Evolutionary conservation across 2,329 filamentous ascomycete genomes (phyloP).

Genomic region (Epicoccum sorghinum): DNA sequence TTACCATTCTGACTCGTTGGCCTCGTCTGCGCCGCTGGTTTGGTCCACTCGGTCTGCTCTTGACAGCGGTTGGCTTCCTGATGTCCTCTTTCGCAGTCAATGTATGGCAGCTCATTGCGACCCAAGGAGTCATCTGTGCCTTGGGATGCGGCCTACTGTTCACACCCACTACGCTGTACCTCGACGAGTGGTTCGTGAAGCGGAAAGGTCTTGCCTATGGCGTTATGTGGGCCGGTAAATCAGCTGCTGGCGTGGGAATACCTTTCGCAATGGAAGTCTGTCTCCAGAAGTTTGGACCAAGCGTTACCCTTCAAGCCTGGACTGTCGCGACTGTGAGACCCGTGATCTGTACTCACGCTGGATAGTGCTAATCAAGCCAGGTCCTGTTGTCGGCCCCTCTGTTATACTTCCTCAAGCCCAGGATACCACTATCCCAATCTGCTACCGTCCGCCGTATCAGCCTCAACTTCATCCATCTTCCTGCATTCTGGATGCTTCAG

Average conservation of each 20-base stretch:
- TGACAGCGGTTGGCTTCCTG: slow-evolving; percentile 20
- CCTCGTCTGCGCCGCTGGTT: slow-evolving; percentile 39
- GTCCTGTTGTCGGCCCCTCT: slow-evolving; percentile 38
- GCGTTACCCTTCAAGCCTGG: slow-evolving; percentile 50
- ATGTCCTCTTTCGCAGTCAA: slow-evolving; percentile 38
- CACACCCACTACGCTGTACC: slow-evolving; percentile 57
- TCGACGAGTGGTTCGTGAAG: slow-evolving; percentile 66
- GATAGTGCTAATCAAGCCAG: slow-evolving; percentile 14
- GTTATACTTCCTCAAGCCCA: slow-evolving; percentile 48
- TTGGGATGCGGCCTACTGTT: slow-evolving; percentile 56
- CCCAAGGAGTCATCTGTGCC: slow-evolving; percentile 48
- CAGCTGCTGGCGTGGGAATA: slow-evolving; percentile 51
- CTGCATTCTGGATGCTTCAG: slow-evolving; percentile 43
- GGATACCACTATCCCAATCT: slow-evolving; percentile 46
- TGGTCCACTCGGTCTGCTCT: slow-evolving; percentile 39
- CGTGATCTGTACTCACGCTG: background rate
- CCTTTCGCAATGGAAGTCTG: slow-evolving; percentile 51
- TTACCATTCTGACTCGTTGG: slow-evolving; percentile 40
- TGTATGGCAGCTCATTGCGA: slow-evolving; percentile 40
- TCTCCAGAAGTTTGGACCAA: slow-evolving; percentile 48
- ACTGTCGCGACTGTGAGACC: slow-evolving; percentile 24
- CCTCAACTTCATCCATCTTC: slow-evolving; percentile 39
- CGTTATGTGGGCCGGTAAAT: slow-evolving; percentile 59
- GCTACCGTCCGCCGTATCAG: slow-evolving; percentile 31
- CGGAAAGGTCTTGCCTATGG: slow-evolving; percentile 66